A percentile compares a stretch with the other conserved stretches of the same genome.
Evolutionary conservation across 192 early-diverging fungal species (phyloP).

Genomic region (Coemansia sp.): DNA sequence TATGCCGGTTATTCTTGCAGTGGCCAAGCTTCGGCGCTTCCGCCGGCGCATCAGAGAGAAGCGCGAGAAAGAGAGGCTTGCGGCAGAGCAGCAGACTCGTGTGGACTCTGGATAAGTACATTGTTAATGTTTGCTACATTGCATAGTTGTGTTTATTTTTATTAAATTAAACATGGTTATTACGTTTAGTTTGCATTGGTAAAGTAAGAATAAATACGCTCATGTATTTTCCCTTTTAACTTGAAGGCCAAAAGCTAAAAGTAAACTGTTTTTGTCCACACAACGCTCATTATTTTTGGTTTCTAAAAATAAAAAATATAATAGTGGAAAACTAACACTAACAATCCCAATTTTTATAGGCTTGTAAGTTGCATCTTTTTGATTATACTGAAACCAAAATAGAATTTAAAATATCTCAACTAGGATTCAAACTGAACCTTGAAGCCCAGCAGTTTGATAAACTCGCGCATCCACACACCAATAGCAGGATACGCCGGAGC

Average conservation of each 20-base stretch:
- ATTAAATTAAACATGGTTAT: background rate
- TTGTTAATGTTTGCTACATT: background rate
- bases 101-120: background rate
- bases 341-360: too few species aligned
- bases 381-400: background rate
- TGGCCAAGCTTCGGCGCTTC: constrained; percentile 49
- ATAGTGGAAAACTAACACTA: too few species aligned
- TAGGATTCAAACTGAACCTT: constrained; percentile 22
- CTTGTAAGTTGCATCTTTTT: too few species aligned
- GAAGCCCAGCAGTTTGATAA: constrained; percentile 46
- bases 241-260: too few species aligned
- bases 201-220: background rate
- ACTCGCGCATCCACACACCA: constrained; percentile 50
- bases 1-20: constrained; percentile 44
- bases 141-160: background rate
- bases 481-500: constrained; percentile 50
- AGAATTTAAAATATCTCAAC: background rate
- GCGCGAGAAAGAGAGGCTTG: constrained; percentile 22
- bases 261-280: too few species aligned
- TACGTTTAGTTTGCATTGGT: background rate
- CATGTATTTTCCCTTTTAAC: background rate
- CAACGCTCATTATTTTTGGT: too few species aligned
- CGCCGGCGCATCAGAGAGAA: constrained; percentile 41
- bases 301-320: too few species aligned
- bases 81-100: constrained; percentile 10